Evolutionary conservation across 345 rosid genomes (phyloP), one percentile per base, ranked within the genome.

Genomic region (Adansonia digitata): DNA sequence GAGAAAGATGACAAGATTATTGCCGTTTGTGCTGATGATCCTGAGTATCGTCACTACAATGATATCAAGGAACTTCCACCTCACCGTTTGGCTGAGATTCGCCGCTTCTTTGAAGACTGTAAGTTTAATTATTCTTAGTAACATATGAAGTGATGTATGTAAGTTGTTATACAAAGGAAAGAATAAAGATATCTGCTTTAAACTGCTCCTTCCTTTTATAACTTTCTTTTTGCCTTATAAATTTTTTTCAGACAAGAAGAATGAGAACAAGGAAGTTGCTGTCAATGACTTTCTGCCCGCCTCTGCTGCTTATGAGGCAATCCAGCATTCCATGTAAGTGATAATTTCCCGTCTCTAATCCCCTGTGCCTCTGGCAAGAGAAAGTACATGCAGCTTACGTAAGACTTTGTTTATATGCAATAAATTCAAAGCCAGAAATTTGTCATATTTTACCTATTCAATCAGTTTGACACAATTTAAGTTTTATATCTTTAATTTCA

Each of bases 1-100:
- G 99, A 96, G 91, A 96, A 93, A 88, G 99, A 96, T 80, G 97
- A 96, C 88, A 96, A 96, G 82, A 96, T 96, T 29, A 93, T 96
- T 80, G 99, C 99, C 55, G 99, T 96, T 22, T 96, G 98, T 53
- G 99, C 97, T 75, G 99, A 96, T 59, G 99, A 96, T 78, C 99
- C 99, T 0, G 99, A 96, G 81, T 96, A 93, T 76, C 91, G 93
- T 39, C 90, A 96, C 84, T 96, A 78, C 85, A 89, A 86, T 72
- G 99, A 93, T 74, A 93, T 96, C 77, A 96, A 85, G 71, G 92
- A 96, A 67, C 90, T 96, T 76, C 93, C 99, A 3, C 99, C 99
- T 74, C 99, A 96, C 79, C 99, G 99, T 53, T 76, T 93, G 80
- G 92, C 97, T 79, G 99, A 96, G 84, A 96, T 96, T 80, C 99